A percentile compares a stretch with the other conserved stretches of the same genome.
Evolutionary conservation across 768 basidiomycete genomes (phyloP).

Genomic region (Strobilomyces confusus): DNA sequence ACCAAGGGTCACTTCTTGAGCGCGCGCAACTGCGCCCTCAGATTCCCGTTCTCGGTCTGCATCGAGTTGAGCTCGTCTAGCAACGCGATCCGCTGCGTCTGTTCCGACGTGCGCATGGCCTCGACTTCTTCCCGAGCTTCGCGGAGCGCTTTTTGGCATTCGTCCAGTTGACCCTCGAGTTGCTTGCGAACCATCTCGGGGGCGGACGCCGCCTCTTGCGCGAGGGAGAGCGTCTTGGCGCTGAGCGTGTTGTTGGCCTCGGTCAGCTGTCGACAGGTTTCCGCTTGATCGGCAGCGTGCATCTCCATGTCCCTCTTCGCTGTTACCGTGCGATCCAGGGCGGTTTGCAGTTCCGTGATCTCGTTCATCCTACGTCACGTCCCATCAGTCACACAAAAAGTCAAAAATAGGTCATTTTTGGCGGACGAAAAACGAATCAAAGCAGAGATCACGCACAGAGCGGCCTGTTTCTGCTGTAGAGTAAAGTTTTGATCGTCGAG

Average conservation of each 20-base stretch:
- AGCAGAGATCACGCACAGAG: slow-evolving; percentile 44
- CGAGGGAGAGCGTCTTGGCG: slow-evolving; percentile 55
- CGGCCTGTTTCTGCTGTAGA: slow-evolving; percentile 48
- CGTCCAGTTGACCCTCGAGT: slow-evolving; percentile 60
- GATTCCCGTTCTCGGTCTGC: slow-evolving; percentile 71
- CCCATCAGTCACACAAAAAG: slow-evolving; percentile 1
- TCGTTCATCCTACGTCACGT: slow-evolving; percentile 57
- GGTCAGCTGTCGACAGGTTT: slow-evolving; percentile 66
- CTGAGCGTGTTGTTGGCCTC: slow-evolving; percentile 79
- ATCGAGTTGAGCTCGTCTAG: slow-evolving; percentile 85
- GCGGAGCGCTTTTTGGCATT: slow-evolving; percentile 56
- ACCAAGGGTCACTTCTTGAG: slow-evolving; percentile 34
- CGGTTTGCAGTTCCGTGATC: slow-evolving; percentile 52
- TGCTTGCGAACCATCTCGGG: slow-evolving; percentile 52
- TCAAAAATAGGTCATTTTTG: too few relatives aligned
- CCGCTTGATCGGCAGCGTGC: slow-evolving; percentile 66
- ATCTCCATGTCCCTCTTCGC: slow-evolving; percentile 72
- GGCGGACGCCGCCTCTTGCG: slow-evolving; percentile 35
- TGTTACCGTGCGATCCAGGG: slow-evolving; percentile 52
- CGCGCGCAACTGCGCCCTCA: slow-evolving; percentile 68
- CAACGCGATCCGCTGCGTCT: slow-evolving; percentile 76
- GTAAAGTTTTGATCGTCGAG: slow-evolving; percentile 71
- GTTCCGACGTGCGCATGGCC: slow-evolving; percentile 64
- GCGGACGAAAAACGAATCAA: slow-evolving; percentile 5
- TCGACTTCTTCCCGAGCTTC: slow-evolving; percentile 67